These are phyloP conservation scores for Astraeus odoratus DNA, from an alignment of 768 basidiomycete species.

Conservation along the genomic window DNA sequence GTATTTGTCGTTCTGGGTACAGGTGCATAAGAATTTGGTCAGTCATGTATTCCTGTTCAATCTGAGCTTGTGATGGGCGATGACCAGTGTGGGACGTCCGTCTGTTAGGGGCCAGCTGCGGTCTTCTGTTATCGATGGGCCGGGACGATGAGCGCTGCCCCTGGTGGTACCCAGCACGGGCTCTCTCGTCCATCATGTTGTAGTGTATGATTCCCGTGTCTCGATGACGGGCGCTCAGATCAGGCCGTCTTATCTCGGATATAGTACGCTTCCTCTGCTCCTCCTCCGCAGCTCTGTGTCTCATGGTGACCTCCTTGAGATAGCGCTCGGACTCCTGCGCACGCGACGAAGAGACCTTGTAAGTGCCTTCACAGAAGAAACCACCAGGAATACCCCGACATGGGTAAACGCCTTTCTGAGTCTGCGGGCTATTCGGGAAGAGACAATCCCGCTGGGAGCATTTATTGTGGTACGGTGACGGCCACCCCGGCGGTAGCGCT, in stretches of 20 bases:
- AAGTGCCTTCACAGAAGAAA: constrained; percentile 29
- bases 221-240: constrained; percentile 13
- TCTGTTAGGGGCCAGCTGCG: constrained; percentile 11
- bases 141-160: constrained; percentile 5
- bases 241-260: constrained; percentile 21
- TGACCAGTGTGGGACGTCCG: constrained; percentile 9
- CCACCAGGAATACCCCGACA: constrained; percentile 29
- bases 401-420: constrained; percentile 24
- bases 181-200: constrained; percentile 5
- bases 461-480: constrained; percentile 31
- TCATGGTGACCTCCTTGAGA: constrained; percentile 19
- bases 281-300: constrained; percentile 21
- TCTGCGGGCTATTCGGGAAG: constrained; percentile 25
- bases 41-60: constrained; percentile 25
- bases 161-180: constrained; percentile 2
- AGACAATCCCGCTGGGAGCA: constrained; percentile 28
- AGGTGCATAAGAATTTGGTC: constrained; percentile 31
- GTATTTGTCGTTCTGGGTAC: constrained; percentile 27
- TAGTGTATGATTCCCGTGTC: constrained; percentile 9
- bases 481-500: constrained; percentile 27
- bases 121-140: constrained; percentile 14
- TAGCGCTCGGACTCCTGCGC: constrained; percentile 29
- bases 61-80: constrained; percentile 21
- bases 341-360: constrained; percentile 27
- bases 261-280: constrained; percentile 24